phyloP scores from a whole-genome alignment of 2,329 filamentous ascomycete species.

The Exophiala sideris region DNA sequence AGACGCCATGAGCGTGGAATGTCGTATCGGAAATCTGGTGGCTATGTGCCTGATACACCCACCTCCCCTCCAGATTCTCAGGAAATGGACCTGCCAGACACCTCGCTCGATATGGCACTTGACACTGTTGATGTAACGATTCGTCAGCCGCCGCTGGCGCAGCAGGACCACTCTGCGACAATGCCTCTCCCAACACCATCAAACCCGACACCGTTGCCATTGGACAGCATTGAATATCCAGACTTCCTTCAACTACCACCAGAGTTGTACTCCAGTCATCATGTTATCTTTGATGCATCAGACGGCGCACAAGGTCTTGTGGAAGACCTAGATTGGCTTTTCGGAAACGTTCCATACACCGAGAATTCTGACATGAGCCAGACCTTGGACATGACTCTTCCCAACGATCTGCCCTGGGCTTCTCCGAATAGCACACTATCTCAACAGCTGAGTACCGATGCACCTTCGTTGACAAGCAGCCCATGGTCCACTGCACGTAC shows the following conservation, averaged over 20 bases:
- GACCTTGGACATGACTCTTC: slow-evolving; percentile 3
- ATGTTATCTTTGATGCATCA: slow-evolving; percentile 27
- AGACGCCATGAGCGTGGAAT: slow-evolving; percentile 31
- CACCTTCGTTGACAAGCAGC: neutral
- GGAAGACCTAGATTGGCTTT: slow-evolving; percentile 30
- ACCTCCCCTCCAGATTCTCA: neutral
- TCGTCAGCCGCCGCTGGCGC: neutral
- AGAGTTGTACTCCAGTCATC: neutral
- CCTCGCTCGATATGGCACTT: neutral
- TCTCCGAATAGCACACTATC: slow-evolving; percentile 18
- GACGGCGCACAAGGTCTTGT: slow-evolving; percentile 23
- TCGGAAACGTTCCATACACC: slow-evolving; percentile 25
- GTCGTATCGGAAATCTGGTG: slow-evolving; percentile 31
- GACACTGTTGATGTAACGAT: neutral
- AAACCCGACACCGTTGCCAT: neutral
- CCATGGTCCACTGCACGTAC: slow-evolving; percentile 25
- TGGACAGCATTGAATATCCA: slow-evolving; percentile 1
- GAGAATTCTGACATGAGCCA: slow-evolving; percentile 16
- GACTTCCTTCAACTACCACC: neutral
- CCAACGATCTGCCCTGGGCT: slow-evolving; percentile 19
- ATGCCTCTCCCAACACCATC: neutral
- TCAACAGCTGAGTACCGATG: slow-evolving; percentile 7
- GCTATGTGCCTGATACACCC: slow-evolving; percentile 6
- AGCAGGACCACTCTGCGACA: neutral
- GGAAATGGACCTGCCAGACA: neutral